These are phyloP conservation scores for Pisolithus thermaeus DNA, from an alignment of 1,284 basidiomycete species.

Conservation along the genomic window DNA sequence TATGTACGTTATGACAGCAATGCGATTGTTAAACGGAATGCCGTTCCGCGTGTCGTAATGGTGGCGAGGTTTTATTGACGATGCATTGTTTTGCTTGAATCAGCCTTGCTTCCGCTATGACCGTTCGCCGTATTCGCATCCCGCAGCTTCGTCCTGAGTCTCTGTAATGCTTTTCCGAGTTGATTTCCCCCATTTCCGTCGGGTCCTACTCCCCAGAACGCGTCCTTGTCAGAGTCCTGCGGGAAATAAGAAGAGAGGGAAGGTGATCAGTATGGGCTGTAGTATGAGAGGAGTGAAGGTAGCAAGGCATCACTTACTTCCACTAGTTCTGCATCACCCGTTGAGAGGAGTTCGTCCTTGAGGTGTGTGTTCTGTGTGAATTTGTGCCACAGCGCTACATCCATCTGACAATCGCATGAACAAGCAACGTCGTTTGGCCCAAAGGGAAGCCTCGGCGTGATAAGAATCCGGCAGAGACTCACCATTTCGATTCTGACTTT, in stretches of 20 bases:
- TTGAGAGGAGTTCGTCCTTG: constrained; percentile 29
- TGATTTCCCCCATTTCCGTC: constrained; percentile 32
- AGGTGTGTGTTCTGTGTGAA: constrained; percentile 31
- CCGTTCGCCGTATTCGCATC: constrained; percentile 8
- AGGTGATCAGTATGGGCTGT: not conserved
- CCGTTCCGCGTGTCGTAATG: constrained; percentile 3
- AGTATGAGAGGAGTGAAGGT: not conserved
- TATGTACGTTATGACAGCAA: not conserved
- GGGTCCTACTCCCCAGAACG: constrained; percentile 35
- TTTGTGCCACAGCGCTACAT: constrained; percentile 30
- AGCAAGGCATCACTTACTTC: constrained; percentile 22
- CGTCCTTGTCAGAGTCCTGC: constrained; percentile 33
- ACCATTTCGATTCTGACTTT: constrained; percentile 31
- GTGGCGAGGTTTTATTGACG: constrained; percentile 22
- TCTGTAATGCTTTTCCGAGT: constrained; percentile 33
- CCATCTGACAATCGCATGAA: constrained; percentile 21
- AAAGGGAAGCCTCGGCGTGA: not conserved
- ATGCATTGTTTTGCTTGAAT: constrained; percentile 6
- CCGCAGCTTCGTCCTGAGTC: constrained; percentile 28
- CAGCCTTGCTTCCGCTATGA: constrained; percentile 2
- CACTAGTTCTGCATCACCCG: constrained; percentile 32
- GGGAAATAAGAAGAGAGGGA: not conserved
- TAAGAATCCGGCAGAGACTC: constrained; percentile 4
- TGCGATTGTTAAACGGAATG: constrained; percentile 14
- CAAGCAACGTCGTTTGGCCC: not conserved